Evolutionary conservation across 192 early-diverging fungal genomes (phyloP).

Genomic region (Backusella parvicylindrica): DNA sequence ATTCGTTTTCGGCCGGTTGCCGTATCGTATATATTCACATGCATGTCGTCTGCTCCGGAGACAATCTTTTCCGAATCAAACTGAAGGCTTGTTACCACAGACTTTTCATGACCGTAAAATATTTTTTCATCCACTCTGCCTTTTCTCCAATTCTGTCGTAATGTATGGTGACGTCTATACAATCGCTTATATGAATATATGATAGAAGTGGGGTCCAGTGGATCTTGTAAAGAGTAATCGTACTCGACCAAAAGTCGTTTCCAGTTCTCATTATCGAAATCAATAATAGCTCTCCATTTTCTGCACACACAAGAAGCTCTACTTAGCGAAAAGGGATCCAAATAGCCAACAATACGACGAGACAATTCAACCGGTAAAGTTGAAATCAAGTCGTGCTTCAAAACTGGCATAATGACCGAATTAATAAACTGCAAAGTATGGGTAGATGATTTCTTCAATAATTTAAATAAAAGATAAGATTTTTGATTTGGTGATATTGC

Average conservation of each 20-base stretch:
- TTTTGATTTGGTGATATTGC: conserved; percentile 71
- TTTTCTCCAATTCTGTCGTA: conserved; percentile 81
- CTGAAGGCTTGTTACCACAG: conserved; percentile 93
- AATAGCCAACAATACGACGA: conserved; percentile 76
- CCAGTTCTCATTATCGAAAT: conserved; percentile 62
- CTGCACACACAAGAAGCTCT: conserved; percentile 79
- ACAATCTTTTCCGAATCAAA: conserved; percentile 96
- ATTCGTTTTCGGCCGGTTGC: conserved; percentile 68
- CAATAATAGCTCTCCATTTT: conserved; percentile 74
- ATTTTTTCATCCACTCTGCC: conserved; percentile 62
- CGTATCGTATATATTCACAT: conserved; percentile 91
- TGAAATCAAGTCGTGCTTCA: conserved; percentile 89
- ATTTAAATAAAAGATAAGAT: conserved; percentile 84
- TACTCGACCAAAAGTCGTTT: conserved; percentile 40
- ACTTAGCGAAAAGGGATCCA: conserved; percentile 79
- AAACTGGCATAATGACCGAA: conserved; percentile 80
- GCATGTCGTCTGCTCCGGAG: conserved; percentile 88
- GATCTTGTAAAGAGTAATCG: conserved; percentile 33
- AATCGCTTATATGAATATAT: conserved; percentile 68
- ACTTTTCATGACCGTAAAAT: conserved; percentile 65
- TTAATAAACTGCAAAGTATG: conserved; percentile 89
- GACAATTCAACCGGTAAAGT: conserved; percentile 66
- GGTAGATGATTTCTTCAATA: conserved; percentile 79
- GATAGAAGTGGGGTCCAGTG: conserved; percentile 15
- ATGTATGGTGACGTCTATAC: conserved; percentile 76